Evolutionary conservation across 1,284 basidiomycete species (phyloP), one percentile per base, ranked within the genome.

Genomic region (Wolfiporia cocos): DNA sequence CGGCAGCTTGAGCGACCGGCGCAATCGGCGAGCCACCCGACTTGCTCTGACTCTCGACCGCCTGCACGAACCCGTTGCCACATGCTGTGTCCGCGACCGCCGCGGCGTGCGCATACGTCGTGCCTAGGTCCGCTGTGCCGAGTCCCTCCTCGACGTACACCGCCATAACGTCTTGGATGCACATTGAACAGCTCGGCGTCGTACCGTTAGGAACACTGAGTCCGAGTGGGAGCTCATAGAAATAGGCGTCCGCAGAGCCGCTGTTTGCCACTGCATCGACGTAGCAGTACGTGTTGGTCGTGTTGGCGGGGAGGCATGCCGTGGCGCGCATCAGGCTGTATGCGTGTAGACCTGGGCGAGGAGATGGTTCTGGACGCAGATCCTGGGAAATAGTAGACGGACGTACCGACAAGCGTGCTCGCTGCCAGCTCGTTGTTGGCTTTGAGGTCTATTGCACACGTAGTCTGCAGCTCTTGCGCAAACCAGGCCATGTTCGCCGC

Each of bases 261-360:
- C 66, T 12, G 30, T 20, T 32, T 10, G 4, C 11, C 5, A 74
- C 72, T 21, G 86, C 84, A 46, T 76, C 68, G 42, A 86, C 42
- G 63, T 77, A 88, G 64, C 86, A 89, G 62, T 86, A 89, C 1
- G 74, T 62, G 50, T 78, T 70, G 23, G 74, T 70, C 3, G 62
- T 56, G 5, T 73, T 64, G 58, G 86, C 69, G 3, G 69, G 49
- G 20, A 74, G 64, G 55, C 85, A 88, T 5, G 68, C 80, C 0
- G 68, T 66, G 9, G 65, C 55, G 33, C 77, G 72, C 71, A 85
- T 74, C 36, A 85, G 48, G 14, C 62, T 50, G 56, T 78, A 89
- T 11, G 76, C 66, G 47, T 73, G 61, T 9, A 89, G 62, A 28
- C 71, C 82, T 83, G 50, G 3, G 46, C 20, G 29, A 23, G 33